A percentile compares a stretch with the other conserved stretches of the same genome.
These are phyloP conservation scores for Quercus lobata DNA, from an alignment of 331 rosid genomes.

Conservation along the genomic window DNA sequence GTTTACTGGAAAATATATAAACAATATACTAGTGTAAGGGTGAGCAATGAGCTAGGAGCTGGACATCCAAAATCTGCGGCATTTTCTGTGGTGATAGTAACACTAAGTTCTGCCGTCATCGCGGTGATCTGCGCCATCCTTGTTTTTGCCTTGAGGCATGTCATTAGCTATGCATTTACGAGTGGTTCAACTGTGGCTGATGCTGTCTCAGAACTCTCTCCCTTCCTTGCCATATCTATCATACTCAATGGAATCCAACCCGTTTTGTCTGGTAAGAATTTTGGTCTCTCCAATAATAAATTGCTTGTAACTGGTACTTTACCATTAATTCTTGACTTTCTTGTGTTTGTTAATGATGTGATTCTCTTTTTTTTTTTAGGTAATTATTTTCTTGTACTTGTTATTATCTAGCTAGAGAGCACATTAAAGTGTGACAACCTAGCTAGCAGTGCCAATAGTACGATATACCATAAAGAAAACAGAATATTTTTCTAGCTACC, in stretches of 20 bases:
- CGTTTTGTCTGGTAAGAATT: slow-evolving; percentile 40
- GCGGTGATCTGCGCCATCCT: slow-evolving; percentile 24
- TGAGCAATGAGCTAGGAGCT: slow-evolving; percentile 62
- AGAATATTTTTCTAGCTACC: too few relatives aligned
- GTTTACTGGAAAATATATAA: background rate
- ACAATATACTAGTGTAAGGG: slow-evolving; percentile 41
- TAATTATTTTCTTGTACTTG: too few relatives aligned
- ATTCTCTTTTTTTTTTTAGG: too few relatives aligned
- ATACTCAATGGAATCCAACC: slow-evolving; percentile 58
- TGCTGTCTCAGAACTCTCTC: slow-evolving; percentile 52
- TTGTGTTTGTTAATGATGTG: too few relatives aligned
- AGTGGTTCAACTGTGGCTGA: slow-evolving; percentile 35
- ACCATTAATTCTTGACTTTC: too few relatives aligned
- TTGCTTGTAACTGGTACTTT: too few relatives aligned
- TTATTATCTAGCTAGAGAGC: too few relatives aligned
- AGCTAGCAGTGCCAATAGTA: too few relatives aligned
- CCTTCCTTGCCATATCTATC: slow-evolving; percentile 39
- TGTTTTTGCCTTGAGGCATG: slow-evolving; percentile 33
- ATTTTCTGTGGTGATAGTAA: slow-evolving; percentile 37
- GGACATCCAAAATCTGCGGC: slow-evolving; percentile 60
- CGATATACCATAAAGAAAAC: too few relatives aligned
- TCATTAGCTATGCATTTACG: slow-evolving; percentile 43
- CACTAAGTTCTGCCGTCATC: slow-evolving; percentile 27
- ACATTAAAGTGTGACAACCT: too few relatives aligned
- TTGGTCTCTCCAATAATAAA: background rate